These are phyloP conservation scores for Pseudopyrenochaeta lycopersici DNA, from an alignment of 2,329 filamentous ascomycete species.

Conservation along the genomic window DNA sequence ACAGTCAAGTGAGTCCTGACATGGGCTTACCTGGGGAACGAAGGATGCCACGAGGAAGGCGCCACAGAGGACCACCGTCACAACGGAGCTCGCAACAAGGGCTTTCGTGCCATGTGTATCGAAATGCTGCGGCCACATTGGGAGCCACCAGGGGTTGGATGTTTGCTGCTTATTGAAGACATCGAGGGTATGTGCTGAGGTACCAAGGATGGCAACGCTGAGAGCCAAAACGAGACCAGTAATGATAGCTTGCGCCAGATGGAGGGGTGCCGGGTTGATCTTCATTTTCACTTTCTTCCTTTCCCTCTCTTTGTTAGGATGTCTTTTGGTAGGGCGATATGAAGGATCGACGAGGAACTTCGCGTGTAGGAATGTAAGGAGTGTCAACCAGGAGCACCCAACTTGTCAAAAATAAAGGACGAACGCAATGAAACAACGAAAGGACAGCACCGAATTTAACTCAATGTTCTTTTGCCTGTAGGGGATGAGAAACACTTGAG, in stretches of 20 bases:
- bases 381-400: constrained; percentile 44
- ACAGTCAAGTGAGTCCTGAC: not conserved
- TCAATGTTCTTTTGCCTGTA: constrained; percentile 24
- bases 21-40: constrained; percentile 43
- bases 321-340: not conserved
- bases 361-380: not conserved
- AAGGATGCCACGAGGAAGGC: constrained; percentile 45
- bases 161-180: constrained; percentile 54
- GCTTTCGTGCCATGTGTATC: constrained; percentile 54
- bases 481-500: constrained; percentile 24
- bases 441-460: constrained; percentile 20
- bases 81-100: constrained; percentile 50
- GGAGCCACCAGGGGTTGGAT: constrained; percentile 58
- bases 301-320: not conserved
- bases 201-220: constrained; percentile 54
- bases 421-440: constrained; percentile 20
- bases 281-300: constrained; percentile 33
- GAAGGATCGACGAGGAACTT: not conserved
- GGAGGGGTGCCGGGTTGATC: constrained; percentile 49
- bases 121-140: constrained; percentile 59
- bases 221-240: constrained; percentile 51
- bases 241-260: constrained; percentile 44
- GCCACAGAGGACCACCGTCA: constrained; percentile 51
- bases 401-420: constrained; percentile 32
- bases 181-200: constrained; percentile 53